These are phyloP conservation scores for Mycocentrospora acerina DNA, from an alignment of 2,329 filamentous ascomycete species.

Conservation along the genomic window DNA sequence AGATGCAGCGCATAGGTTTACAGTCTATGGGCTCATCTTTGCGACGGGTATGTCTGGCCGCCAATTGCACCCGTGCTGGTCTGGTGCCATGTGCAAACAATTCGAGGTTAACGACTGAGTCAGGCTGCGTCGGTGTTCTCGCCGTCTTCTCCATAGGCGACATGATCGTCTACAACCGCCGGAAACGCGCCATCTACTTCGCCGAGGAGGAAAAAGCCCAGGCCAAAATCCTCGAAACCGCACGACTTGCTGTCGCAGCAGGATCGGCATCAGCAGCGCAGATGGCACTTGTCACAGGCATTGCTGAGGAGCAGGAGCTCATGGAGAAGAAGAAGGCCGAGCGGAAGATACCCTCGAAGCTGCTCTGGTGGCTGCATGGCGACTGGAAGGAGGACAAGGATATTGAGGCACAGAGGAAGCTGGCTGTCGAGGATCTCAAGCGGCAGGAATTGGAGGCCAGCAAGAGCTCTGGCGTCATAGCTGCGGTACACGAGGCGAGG, in stretches of 20 bases:
- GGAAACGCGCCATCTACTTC: conserved; percentile 64
- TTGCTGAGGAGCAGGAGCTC: conserved; percentile 64
- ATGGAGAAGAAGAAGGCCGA: conserved; percentile 38
- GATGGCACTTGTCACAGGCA: conserved; percentile 54
- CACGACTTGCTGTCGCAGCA: conserved; percentile 44
- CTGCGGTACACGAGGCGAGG: conserved; percentile 38
- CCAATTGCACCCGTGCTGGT: conserved; percentile 11
- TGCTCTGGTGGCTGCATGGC: conserved; percentile 40
- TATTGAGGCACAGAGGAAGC: conserved; percentile 35
- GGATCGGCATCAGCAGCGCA: conserved; percentile 54
- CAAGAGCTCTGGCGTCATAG: conserved; percentile 24
- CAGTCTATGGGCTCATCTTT: conserved; percentile 61
- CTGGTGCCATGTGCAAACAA: not conserved
- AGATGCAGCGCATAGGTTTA: conserved; percentile 59
- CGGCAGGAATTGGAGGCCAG: conserved; percentile 26
- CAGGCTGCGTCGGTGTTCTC: conserved; percentile 61
- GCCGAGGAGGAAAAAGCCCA: conserved; percentile 52
- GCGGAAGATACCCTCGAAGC: conserved; percentile 29
- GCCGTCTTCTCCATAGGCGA: conserved; percentile 66
- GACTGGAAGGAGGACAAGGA: conserved; percentile 42
- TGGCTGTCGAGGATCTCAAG: conserved; percentile 34
- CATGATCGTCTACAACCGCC: conserved; percentile 67
- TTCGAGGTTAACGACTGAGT: conserved; percentile 9
- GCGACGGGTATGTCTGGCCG: conserved; percentile 54
- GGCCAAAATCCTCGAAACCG: conserved; percentile 46